These are phyloP conservation scores for Suhomyces coccinellae DNA, from an alignment of 1,139 yeast genomes.

Conservation along the genomic window DNA sequence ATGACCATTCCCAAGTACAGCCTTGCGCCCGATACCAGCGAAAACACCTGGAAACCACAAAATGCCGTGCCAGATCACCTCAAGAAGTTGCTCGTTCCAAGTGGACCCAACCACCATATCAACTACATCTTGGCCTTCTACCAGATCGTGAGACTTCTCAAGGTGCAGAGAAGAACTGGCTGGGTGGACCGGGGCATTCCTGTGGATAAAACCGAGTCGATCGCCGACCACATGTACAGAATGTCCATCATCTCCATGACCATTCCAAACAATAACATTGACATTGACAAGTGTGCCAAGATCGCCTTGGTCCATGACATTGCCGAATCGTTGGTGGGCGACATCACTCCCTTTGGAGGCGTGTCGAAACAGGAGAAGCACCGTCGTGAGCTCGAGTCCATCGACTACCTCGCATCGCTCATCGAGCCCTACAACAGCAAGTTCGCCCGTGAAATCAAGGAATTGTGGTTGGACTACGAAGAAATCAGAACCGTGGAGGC, in stretches of 20 bases:
- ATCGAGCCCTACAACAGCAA: slow-evolving; percentile 61
- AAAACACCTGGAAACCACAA: slow-evolving; percentile 57
- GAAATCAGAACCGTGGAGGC: slow-evolving; percentile 81
- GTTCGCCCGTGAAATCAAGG: slow-evolving; percentile 67
- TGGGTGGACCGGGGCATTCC: slow-evolving; percentile 82
- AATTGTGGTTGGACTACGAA: slow-evolving; percentile 90
- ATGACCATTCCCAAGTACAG: slow-evolving; percentile 5
- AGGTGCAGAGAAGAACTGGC: slow-evolving; percentile 86
- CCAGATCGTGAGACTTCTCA: slow-evolving; percentile 72
- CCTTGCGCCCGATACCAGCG: slow-evolving; percentile 16
- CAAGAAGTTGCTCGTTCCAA: slow-evolving; percentile 38
- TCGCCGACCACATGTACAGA: slow-evolving; percentile 95
- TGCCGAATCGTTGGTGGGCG: slow-evolving; percentile 93
- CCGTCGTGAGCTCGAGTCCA: slow-evolving; percentile 74
- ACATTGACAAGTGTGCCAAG: slow-evolving; percentile 63
- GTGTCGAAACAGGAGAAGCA: slow-evolving; percentile 73
- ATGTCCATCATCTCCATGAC: slow-evolving; percentile 86
- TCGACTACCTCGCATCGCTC: slow-evolving; percentile 61
- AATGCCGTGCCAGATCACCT: slow-evolving; percentile 57
- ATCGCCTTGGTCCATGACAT: slow-evolving; percentile 91
- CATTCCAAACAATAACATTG: slow-evolving; percentile 45
- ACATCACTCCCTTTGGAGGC: slow-evolving; percentile 83
- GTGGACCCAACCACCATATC: slow-evolving; percentile 22
- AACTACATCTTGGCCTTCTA: slow-evolving; percentile 69
- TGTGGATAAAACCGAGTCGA: slow-evolving; percentile 58